Conservation (phyloP, 306 rosid species). For the Sindora glabra region DNA sequence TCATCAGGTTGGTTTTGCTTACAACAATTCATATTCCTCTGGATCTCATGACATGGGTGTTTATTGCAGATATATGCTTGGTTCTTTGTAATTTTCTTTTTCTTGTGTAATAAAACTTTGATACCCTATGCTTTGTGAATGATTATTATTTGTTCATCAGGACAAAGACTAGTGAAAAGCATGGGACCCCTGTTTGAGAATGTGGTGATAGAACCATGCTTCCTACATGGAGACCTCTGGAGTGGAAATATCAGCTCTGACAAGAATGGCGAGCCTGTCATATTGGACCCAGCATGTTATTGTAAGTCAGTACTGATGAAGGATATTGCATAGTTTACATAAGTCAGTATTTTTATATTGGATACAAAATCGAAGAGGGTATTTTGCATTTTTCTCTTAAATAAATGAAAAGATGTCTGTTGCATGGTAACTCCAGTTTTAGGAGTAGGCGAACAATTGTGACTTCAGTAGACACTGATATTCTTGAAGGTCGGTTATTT, state of each 20-base stretch:
- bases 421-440: too few species aligned
- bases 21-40: not conserved
- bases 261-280: constrained; percentile 81
- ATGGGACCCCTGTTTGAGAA: constrained; percentile 61
- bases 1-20: not conserved
- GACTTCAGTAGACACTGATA: too few species aligned
- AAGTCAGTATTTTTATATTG: too few species aligned
- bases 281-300: constrained; percentile 92
- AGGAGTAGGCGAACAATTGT: too few species aligned
- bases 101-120: not conserved
- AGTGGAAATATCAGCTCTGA: constrained; percentile 87
- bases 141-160: constrained; percentile 30
- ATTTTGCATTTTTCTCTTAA: too few species aligned
- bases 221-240: constrained; percentile 95
- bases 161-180: constrained; percentile 68
- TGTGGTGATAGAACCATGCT: constrained; percentile 69
- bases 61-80: not conserved
- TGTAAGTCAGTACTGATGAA: constrained; percentile 50
- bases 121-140: not conserved
- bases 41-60: not conserved
- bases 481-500: too few species aligned
- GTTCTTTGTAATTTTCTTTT: not conserved
- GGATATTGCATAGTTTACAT: too few species aligned
- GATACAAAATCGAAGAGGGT: too few species aligned
- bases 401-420: too few species aligned